Evolutionary conservation across 2,329 filamentous ascomycete genomes (phyloP), one percentile per base, ranked within the genome.

Genomic region (Xylariales sp.): DNA sequence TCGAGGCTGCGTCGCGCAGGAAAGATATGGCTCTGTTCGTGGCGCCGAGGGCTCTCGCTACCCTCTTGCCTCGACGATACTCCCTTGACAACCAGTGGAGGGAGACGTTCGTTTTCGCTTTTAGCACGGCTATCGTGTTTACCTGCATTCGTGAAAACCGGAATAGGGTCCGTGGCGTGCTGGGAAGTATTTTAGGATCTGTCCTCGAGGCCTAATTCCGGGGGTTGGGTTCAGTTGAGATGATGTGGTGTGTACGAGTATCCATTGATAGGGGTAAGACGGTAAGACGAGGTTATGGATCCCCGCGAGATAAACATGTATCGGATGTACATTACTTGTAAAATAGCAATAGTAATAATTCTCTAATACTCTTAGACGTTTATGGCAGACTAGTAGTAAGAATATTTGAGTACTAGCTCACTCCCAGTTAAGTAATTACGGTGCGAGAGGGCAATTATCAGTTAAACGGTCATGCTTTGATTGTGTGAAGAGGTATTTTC

Each of bases 11-110:
- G 5, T 83, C 83, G 53, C 86, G 91, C 69, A 84, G 91, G 64
- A 90, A 91, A 75, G 93, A 97, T 75, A 86, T 97, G 76, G 88
- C 90, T 8, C 84, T 96, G 46, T 97, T 97, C 77, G 93, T 96
- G 50, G 89, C 91, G 23, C 93, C 93, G 0, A 85, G 93, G 69
- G 93, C 93, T 14, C 82, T 93, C 69, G 92, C 91, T 8, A 93
- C 91, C 0, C 78, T 94, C 68, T 80, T 97, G 16, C 93, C 93
- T 6, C 83, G 93, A 68, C 83, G 87, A 48, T 97, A 96, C 78
- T 76, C 79, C 2, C 73, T 79, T 66, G 81, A 89, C 74, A 85
- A 89, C 79, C 86, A 91, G 81, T 91, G 89, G 88, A 83, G 86
- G 59, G 91, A 93, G 81, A 88, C 84, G 45, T 68, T 87, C 36